Evolutionary conservation across 768 basidiomycete species (phyloP).

Genomic region (Kwoniella bestiolae): DNA sequence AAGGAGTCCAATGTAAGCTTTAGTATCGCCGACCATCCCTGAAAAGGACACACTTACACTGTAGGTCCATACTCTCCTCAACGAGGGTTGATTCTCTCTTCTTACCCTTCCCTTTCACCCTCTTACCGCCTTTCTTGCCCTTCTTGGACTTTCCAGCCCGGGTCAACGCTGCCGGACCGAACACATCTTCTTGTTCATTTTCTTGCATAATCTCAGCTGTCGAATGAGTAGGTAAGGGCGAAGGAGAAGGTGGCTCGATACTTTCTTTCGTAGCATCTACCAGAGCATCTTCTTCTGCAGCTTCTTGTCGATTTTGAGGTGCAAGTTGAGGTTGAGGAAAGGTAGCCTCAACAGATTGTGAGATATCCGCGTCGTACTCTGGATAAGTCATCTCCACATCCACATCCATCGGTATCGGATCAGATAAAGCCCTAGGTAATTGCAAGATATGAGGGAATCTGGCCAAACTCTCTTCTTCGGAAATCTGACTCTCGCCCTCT

Average conservation of each 20-base stretch:
- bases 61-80: constrained; percentile 2
- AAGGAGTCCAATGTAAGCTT: not conserved
- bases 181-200: constrained; percentile 32
- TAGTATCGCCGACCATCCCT: not conserved
- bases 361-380: constrained; percentile 48
- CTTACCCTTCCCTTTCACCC: constrained; percentile 12
- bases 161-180: constrained; percentile 33
- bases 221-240: not conserved
- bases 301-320: not conserved
- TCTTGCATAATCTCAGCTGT: not conserved
- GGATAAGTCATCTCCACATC: constrained; percentile 9
- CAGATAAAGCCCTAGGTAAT: not conserved
- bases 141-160: not conserved
- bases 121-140: not conserved
- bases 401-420: not conserved
- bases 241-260: constrained; percentile 6
- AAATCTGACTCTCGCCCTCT: constrained; percentile 17
- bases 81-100: not conserved
- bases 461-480: constrained; percentile 38
- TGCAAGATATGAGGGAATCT: constrained; percentile 33
- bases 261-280: constrained; percentile 7
- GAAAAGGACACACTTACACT: constrained; percentile 11
- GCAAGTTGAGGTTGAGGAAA: not conserved
- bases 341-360: constrained; percentile 23
- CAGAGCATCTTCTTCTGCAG: not conserved